Evolutionary conservation across 805 yeast species (phyloP).

Genomic region (Starmerella bombicola): DNA sequence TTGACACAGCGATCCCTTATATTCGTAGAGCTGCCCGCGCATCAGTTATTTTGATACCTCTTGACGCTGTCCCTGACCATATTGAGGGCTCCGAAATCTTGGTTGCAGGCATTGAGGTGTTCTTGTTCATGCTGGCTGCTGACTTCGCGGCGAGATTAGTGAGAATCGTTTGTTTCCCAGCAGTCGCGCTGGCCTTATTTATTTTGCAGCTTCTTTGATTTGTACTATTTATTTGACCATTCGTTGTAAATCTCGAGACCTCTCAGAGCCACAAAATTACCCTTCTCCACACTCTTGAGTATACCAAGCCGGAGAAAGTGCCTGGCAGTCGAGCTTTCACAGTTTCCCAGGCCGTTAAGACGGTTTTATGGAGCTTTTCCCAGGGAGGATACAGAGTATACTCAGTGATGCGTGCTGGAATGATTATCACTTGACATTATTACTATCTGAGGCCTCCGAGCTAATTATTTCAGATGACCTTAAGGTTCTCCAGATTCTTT

Average conservation of each 20-base stretch:
- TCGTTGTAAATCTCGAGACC: too few species aligned
- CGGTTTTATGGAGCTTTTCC: too few species aligned
- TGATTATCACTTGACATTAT: conserved; percentile 45
- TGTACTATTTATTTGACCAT: too few species aligned
- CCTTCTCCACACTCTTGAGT: too few species aligned
- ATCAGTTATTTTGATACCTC: conserved; percentile 7
- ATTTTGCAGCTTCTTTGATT: background rate
- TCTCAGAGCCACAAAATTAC: too few species aligned
- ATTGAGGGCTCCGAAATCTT: conserved; percentile 1
- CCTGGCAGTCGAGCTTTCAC: too few species aligned
- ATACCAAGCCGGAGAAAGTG: too few species aligned
- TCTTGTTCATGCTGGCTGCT: conserved; percentile 12
- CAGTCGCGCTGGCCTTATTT: conserved; percentile 3
- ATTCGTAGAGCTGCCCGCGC: conserved; percentile 5
- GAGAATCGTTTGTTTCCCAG: conserved; percentile 10
- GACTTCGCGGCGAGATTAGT: conserved; percentile 3
- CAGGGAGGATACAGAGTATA: background rate
- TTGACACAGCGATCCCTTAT: background rate
- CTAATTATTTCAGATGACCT: conserved; percentile 45
- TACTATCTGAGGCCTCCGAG: conserved; percentile 81
- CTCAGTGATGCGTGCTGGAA: conserved; percentile 54
- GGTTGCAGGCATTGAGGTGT: conserved; percentile 9
- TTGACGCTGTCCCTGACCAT: conserved; percentile 8
- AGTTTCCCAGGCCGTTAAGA: too few species aligned
- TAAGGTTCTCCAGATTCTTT: conserved; percentile 50